phyloP scores from a whole-genome alignment of 2,329 filamentous ascomycete genomes.

The Fusarium heterosporum region DNA sequence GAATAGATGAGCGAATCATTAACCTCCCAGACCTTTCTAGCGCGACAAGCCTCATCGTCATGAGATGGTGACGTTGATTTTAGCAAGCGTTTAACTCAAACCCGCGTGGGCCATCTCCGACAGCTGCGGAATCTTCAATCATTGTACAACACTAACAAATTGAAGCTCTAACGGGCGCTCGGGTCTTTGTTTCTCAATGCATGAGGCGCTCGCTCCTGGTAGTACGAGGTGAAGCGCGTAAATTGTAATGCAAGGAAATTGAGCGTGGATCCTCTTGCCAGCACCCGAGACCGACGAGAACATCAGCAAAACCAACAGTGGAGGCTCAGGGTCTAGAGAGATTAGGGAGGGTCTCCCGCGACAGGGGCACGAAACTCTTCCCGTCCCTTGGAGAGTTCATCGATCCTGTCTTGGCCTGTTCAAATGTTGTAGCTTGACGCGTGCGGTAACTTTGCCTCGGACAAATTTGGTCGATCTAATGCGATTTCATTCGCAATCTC shows the following conservation, averaged over 20 bases:
- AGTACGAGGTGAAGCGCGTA: constrained; percentile 22
- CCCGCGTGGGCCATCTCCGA: constrained; percentile 32
- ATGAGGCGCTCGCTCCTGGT: constrained; percentile 18
- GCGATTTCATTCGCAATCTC: constrained; percentile 33
- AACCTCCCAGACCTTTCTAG: constrained; percentile 16
- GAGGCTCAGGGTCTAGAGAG: constrained; percentile 39
- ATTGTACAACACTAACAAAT: neutral
- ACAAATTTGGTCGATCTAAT: constrained; percentile 22
- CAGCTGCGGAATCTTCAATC: constrained; percentile 15
- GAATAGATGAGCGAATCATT: constrained; percentile 17
- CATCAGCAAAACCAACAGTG: constrained; percentile 25
- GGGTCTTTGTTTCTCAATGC: constrained; percentile 23
- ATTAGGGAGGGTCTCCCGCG: constrained; percentile 41
- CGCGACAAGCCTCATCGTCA: constrained; percentile 35
- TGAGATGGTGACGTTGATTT: constrained; percentile 36
- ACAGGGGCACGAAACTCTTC: constrained; percentile 43
- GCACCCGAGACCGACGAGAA: constrained; percentile 19
- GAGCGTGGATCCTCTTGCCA: constrained; percentile 28
- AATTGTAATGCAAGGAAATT: constrained; percentile 32
- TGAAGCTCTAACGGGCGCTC: constrained; percentile 28
- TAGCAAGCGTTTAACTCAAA: constrained; percentile 3
- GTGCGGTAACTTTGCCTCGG: constrained; percentile 6
- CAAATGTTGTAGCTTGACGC: constrained; percentile 1
- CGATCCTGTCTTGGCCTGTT: too few relatives aligned
- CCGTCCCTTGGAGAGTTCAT: constrained; percentile 14